phyloP scores from a whole-genome alignment of 805 yeast species.

The Clavispora phyllophila region DNA sequence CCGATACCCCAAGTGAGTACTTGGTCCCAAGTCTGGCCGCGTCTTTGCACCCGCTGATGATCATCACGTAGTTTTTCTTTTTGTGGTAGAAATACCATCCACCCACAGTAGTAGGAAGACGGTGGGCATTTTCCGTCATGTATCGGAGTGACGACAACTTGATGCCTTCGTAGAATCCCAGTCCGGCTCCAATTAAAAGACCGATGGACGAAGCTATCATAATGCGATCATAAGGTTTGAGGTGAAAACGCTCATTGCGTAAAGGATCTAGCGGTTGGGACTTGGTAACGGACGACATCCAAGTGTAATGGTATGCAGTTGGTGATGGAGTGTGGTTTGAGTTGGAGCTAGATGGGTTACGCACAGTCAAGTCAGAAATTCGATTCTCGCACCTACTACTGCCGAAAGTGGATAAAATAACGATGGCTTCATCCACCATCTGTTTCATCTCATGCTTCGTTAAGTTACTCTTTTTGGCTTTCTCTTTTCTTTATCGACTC shows the following conservation, averaged over 20 bases:
- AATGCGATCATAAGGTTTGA: conserved; percentile 44
- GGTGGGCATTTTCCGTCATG: conserved; percentile 75
- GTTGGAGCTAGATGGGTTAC: background rate
- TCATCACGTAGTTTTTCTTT: conserved; percentile 70
- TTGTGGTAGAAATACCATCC: conserved; percentile 90
- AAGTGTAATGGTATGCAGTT: background rate
- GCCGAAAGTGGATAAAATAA: no score
- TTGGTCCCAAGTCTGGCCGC: conserved; percentile 39
- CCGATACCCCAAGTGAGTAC: conserved; percentile 40
- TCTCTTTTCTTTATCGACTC: no score
- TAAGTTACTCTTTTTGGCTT: no score
- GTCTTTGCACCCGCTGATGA: conserved; percentile 46
- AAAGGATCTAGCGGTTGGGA: conserved; percentile 1
- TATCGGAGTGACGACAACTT: conserved; percentile 51
- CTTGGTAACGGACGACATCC: background rate
- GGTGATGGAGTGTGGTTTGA: background rate
- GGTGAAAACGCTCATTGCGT: conserved; percentile 41
- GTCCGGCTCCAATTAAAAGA: conserved; percentile 39
- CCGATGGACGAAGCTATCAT: conserved; percentile 35
- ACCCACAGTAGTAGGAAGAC: conserved; percentile 70
- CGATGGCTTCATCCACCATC: no score
- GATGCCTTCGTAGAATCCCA: conserved; percentile 61
- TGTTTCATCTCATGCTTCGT: no score
- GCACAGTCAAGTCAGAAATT: background rate
- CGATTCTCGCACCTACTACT: background rate